Base-by-base conservation (phyloP, 2,329 filamentous ascomycete species). In the Aspergillus viridinutans region DNA sequence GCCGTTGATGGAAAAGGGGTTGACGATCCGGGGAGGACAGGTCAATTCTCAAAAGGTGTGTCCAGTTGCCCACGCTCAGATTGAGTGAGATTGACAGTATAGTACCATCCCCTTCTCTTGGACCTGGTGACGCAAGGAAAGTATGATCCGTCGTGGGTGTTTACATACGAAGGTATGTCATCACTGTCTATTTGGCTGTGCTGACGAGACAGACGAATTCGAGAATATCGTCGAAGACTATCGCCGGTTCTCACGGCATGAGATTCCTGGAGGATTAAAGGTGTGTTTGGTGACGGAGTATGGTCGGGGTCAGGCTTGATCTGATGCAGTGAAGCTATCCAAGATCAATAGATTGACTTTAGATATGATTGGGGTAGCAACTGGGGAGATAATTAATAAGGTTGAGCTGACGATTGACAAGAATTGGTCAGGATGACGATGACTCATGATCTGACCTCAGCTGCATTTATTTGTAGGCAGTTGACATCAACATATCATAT, bases 1-100 rank as follows among this genome's bases (percentile, higher is more conserved):
- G 12, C 62, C 65, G 49, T 50, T 73, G 53, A 72, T 72, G 68
- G 68, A 73, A 55, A 72, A 72, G 49, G 64, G 61, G 2, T 62
- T 73, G 56, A 72, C 68, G 2, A 53, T 71, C 12, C 64, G 68
- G 23, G 71, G 71, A 0, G 67, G 67, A 1, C 69, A 70, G 48
- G 50, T 65, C 6, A 55, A 59, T 40, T 64, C 60, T 1, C 62
- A 68, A 52, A 68, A 67, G 58, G 66, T 65, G 54, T 9, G 40
- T 45, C 25, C 10, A n/a, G 26, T 21, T 42, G 28, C 3, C 14
- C 14, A 38, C 32, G 14, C 14, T 17, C 32, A 38, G 32, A 32
- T 14, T 17, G 32, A 38, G 7, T 17, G 14, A 17, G 14, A 1
- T 14, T 38, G 14, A 38, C 6, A 7, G 40, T 42, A 6, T 47